These are phyloP conservation scores for Grosmannia clavigera DNA, from an alignment of 2,329 filamentous ascomycete species.

Conservation along the genomic window DNA sequence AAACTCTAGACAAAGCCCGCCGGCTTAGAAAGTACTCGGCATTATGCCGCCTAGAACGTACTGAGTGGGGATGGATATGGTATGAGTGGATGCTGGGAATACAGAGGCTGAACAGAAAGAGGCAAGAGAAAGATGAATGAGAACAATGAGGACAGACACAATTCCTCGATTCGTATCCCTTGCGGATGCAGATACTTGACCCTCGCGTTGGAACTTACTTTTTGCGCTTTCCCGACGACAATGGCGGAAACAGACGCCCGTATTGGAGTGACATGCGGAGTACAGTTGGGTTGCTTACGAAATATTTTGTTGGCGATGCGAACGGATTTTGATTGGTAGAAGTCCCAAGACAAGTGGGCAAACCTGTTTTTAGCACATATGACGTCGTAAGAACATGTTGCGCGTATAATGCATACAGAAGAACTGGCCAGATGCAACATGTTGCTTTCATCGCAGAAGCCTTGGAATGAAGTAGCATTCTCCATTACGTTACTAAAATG, in stretches of 20 bases:
- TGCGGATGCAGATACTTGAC: no score
- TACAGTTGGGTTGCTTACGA: neutral
- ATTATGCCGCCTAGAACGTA: neutral
- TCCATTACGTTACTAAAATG: no score
- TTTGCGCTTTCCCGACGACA: no score
- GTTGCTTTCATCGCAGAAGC: no score
- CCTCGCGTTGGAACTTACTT: no score
- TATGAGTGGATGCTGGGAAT: neutral
- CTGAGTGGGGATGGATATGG: neutral
- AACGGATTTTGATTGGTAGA: neutral
- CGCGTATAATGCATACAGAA: neutral
- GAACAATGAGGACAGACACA: neutral
- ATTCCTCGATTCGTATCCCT: no score
- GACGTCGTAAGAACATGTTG: neutral
- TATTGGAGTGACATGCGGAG: no score
- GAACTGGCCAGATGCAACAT: neutral
- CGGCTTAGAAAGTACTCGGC: neutral
- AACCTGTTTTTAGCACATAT: neutral
- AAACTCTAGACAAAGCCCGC: neutral
- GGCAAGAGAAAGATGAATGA: no score
- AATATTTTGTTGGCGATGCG: neutral
- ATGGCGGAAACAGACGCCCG: no score
- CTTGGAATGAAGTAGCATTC: no score
- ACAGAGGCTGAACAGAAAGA: no score
- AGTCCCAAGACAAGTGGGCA: neutral